Conservation (phyloP, 2,329 filamentous ascomycete species). For the Cladosporium oxysporum region DNA sequence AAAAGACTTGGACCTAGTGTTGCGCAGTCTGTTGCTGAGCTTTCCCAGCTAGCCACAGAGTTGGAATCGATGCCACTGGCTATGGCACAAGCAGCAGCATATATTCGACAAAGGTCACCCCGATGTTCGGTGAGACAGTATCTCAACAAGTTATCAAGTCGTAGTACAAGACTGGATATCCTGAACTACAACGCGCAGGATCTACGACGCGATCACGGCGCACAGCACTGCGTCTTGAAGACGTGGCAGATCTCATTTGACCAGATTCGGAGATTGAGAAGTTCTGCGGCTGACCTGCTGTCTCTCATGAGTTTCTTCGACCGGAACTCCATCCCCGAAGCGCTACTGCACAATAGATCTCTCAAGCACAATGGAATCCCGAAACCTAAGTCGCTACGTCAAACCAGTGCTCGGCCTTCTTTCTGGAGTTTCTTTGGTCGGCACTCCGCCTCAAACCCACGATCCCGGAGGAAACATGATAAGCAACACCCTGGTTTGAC, state of each 20-base stretch:
- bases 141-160: conserved; percentile 36
- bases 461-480: neutral
- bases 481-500: neutral
- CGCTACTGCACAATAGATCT: neutral
- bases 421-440: neutral
- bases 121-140: conserved; percentile 42
- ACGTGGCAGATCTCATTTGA: conserved; percentile 32
- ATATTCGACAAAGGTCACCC: conserved; percentile 33
- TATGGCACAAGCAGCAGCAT: conserved; percentile 38
- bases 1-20: neutral
- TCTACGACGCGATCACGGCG: conserved; percentile 23
- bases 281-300: conserved; percentile 44
- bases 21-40: neutral
- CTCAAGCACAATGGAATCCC: neutral
- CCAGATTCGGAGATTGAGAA: conserved; percentile 20
- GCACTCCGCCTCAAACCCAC: neutral
- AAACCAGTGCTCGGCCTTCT: neutral
- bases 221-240: conserved; percentile 25
- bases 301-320: conserved; percentile 53
- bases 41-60: neutral
- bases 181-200: conserved; percentile 14
- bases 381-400: too few species aligned
- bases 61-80: conserved; percentile 41
- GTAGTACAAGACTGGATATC: conserved; percentile 30
- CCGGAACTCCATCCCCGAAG: conserved; percentile 25